Evolutionary conservation across 2,329 filamentous ascomycete species (phyloP).

Genomic region (Neoscytalidium dimidiatum): DNA sequence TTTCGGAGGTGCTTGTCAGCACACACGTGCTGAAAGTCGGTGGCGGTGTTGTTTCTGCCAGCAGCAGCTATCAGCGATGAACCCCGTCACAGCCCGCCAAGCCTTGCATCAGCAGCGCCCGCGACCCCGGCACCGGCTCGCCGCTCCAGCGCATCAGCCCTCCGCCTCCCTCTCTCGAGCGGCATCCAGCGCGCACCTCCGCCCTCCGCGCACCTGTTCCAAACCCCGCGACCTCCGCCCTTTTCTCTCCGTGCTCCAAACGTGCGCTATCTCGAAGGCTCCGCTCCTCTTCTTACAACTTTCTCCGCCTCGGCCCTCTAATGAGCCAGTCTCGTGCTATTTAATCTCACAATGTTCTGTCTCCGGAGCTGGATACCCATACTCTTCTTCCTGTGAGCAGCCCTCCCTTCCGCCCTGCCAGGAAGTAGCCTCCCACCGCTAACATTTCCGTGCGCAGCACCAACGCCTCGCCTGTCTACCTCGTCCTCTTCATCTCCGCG

Average conservation of each 20-base stretch:
- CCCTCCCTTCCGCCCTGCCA: not conserved
- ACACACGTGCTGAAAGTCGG: not conserved
- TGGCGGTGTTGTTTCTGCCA: conserved; percentile 6
- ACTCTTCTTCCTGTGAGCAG: conserved; percentile 54
- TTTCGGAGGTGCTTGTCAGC: not conserved
- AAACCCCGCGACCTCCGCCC: not conserved
- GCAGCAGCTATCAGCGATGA: not conserved
- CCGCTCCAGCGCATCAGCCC: conserved; percentile 15
- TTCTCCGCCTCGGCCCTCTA: not conserved
- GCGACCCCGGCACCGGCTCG: conserved; percentile 1
- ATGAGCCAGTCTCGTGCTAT: conserved; percentile 8
- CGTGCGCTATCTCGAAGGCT: not conserved
- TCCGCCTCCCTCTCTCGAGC: conserved; percentile 3
- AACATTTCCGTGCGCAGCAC: conserved; percentile 36
- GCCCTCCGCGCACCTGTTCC: not conserved
- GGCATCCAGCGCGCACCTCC: not conserved
- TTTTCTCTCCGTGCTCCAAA: not conserved
- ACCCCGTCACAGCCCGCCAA: not conserved
- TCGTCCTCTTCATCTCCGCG: conserved; percentile 67
- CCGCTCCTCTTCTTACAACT: not conserved
- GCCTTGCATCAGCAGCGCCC: conserved; percentile 15
- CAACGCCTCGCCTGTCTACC: conserved; percentile 51
- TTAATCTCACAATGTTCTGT: conserved; percentile 60
- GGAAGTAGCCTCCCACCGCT: not conserved
- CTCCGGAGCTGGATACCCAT: conserved; percentile 59